Base-by-base conservation (phyloP, 78 protist genomes). In the Capsaspora owczarzaki region DNA sequence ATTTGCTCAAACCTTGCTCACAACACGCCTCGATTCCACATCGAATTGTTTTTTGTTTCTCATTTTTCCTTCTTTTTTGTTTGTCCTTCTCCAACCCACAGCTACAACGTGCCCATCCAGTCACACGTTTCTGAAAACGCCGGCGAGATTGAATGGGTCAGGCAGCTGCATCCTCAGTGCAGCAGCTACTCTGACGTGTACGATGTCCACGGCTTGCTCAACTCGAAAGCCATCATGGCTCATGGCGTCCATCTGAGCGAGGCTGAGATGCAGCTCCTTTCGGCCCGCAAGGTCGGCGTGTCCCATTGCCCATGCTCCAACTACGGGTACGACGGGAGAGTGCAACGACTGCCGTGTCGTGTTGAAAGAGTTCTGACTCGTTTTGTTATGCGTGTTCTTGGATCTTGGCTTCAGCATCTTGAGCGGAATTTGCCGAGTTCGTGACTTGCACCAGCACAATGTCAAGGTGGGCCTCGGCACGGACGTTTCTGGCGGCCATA, bases 271-370 rank as follows among this genome's bases (percentile, higher is more conserved):
- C 0, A 31, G 6, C 46, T 81, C 8, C 20, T 91, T 6, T 20
- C 19, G 5, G 12, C 0, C 27, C 74, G 61, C 46, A 23, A 40
- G 29, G 40, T 93, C 27, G 74, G 69, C n/a, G 53, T 93, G 46
- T 22, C 81, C 2, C 93, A 90, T 76, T 93, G 96, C 81, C 91
- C 96, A 10, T 20, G 33, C 16, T 44, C 79, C 14, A 92, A 92
- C 89, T 89, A 78, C 79, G 41, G 31, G 80, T 14, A 8, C 40
- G 35, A 27, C 46, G n/a, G n/a, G n/a, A n/a, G n/a, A n/a, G n/a
- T n/a, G n/a, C n/a, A n/a, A n/a, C n/a, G n/a, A n/a, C n/a, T n/a
- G n/a, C n/a, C n/a, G n/a, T n/a, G n/a, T n/a, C n/a, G n/a, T n/a
- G n/a, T n/a, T n/a, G n/a, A n/a, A n/a, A n/a, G n/a, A n/a, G n/a